Evolutionary conservation across 139 green algal species (phyloP).

Genomic region (Chlorella vulgaris): DNA sequence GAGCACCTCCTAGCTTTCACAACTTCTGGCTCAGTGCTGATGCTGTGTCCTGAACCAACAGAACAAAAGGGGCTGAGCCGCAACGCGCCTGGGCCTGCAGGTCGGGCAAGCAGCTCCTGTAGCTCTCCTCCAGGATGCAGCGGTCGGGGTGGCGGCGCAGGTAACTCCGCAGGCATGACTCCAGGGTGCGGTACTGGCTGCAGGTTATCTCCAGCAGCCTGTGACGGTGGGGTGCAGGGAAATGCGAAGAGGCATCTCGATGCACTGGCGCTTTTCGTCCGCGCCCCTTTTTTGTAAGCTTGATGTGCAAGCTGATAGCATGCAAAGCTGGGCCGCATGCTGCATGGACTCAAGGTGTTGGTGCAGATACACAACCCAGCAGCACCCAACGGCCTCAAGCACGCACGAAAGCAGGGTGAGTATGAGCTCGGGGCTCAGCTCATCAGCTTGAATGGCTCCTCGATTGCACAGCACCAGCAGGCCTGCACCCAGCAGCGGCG

Average conservation of each 20-base stretch:
- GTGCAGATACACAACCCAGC: not conserved
- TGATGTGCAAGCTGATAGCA: too few species aligned
- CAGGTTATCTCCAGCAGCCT: not conserved
- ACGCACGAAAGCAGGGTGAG: slow-evolving; percentile 8
- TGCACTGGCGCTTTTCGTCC: too few species aligned
- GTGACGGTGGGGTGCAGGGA: not conserved
- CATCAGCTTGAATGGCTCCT: not conserved
- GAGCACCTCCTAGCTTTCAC: too few species aligned
- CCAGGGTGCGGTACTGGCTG: not conserved
- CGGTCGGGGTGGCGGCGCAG: not conserved
- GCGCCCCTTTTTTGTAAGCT: too few species aligned
- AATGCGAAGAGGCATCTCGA: too few species aligned
- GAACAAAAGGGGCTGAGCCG: too few species aligned
- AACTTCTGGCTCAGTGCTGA: too few species aligned
- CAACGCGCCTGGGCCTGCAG: not conserved
- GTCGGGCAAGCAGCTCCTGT: not conserved
- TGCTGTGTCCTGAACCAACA: too few species aligned
- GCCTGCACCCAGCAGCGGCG: not conserved
- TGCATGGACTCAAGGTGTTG: too few species aligned
- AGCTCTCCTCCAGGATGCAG: not conserved
- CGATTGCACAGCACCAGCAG: not conserved
- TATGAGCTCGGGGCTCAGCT: slow-evolving; percentile 7
- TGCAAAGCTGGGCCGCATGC: too few species aligned
- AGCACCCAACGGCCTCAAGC: not conserved
- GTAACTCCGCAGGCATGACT: not conserved